Percentiles rank a stretch among this genome's conserved stretches.
Evolutionary conservation across 257 asterid species (phyloP).

Genomic region (Osmanthus fragrans): DNA sequence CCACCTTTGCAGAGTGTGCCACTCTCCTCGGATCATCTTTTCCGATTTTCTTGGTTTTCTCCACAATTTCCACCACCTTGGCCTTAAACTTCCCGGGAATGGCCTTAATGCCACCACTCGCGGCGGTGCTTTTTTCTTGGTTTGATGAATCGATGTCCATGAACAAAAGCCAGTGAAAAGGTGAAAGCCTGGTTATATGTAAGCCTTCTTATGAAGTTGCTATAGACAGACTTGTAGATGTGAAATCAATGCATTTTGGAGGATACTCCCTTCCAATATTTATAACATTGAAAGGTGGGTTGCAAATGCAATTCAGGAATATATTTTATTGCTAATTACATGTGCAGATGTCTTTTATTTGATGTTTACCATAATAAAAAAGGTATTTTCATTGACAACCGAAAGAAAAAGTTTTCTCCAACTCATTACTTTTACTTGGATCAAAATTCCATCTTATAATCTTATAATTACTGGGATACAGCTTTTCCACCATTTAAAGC

Average conservation of each 20-base stretch:
- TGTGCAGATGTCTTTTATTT: slow-evolving; percentile 20
- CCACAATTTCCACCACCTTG: slow-evolving; percentile 15
- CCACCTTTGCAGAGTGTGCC: slow-evolving; percentile 58
- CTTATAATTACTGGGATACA: slow-evolving; percentile 19
- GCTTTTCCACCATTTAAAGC: slow-evolving; percentile 15
- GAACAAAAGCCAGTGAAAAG: background rate
- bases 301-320: slow-evolving; percentile 2
- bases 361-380: slow-evolving; percentile 16
- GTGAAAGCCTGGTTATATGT: background rate
- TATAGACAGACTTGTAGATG: slow-evolving; percentile 16
- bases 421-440: slow-evolving; percentile 1
- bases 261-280: slow-evolving; percentile 25
- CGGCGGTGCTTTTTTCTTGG: slow-evolving; percentile 18
- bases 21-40: slow-evolving; percentile 70
- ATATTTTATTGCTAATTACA: slow-evolving; percentile 25
- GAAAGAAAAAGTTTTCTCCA: slow-evolving; percentile 1
- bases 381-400: slow-evolving; percentile 18
- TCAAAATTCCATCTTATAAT: background rate
- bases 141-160: slow-evolving; percentile 34
- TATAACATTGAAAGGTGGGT: slow-evolving; percentile 20
- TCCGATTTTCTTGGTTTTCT: slow-evolving; percentile 39
- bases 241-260: slow-evolving; percentile 27
- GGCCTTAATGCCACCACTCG: slow-evolving; percentile 23
- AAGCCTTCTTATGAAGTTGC: background rate
- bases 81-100: slow-evolving; percentile 18